Evolutionary conservation across 306 rosid genomes (phyloP).

Genomic region (Dryas octopetala): DNA sequence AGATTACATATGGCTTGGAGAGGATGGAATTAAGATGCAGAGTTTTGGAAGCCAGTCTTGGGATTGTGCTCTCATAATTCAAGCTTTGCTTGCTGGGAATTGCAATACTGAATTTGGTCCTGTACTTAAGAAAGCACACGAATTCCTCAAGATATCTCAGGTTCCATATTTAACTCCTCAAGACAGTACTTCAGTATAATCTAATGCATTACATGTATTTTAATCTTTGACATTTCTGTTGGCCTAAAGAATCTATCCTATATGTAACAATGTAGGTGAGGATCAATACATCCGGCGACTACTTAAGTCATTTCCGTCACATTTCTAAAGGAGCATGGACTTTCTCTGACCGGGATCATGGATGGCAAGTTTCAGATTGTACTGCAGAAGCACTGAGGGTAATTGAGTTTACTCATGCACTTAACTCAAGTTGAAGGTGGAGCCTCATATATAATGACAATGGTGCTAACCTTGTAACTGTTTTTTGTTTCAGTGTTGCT

Average conservation of each 20-base stretch:
- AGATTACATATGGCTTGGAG: constrained; percentile 42
- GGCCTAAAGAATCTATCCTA: background rate
- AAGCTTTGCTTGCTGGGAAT: constrained; percentile 35
- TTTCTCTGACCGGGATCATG: constrained; percentile 79
- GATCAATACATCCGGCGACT: constrained; percentile 56
- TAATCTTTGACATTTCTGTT: background rate
- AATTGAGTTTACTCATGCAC: background rate
- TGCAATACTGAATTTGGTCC: constrained; percentile 16
- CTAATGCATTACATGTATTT: too few relatives aligned
- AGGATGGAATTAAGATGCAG: constrained; percentile 49
- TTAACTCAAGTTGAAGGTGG: background rate
- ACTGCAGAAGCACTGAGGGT: constrained; percentile 81
- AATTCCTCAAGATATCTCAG: constrained; percentile 31
- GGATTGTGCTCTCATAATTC: constrained; percentile 39
- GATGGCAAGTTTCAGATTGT: constrained; percentile 89
- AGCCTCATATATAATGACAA: background rate
- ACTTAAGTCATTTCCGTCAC: constrained; percentile 44
- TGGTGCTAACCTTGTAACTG: constrained; percentile 1
- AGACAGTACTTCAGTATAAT: too few relatives aligned
- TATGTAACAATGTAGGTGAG: constrained; percentile 34
- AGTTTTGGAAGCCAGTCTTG: constrained; percentile 43
- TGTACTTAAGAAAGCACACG: constrained; percentile 27
- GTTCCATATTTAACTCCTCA: background rate
- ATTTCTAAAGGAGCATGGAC: constrained; percentile 86
- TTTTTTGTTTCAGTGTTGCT: constrained; percentile 52